These are phyloP conservation scores for Durusdinium trenchii DNA, from an alignment of 73 alveolate species.

Conservation along the genomic window DNA sequence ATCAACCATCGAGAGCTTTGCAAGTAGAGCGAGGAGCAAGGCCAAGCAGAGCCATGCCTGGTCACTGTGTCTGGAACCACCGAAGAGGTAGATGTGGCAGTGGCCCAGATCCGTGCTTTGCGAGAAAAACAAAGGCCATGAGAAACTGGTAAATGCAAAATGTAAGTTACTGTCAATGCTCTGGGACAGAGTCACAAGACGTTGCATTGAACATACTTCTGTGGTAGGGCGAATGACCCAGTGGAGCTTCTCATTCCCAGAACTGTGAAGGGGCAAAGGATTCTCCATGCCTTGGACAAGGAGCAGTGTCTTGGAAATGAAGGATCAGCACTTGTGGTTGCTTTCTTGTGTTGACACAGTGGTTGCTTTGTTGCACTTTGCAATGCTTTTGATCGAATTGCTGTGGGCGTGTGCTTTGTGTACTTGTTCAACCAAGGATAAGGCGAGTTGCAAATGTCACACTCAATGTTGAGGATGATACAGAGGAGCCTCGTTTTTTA, in stretches of 20 bases:
- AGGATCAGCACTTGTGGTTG: neutral
- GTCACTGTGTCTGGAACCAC: conserved; percentile 35
- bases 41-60: conserved; percentile 4
- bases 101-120: conserved; percentile 31
- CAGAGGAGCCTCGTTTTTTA: neutral
- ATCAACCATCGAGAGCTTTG: too few relatives aligned
- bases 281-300: neutral
- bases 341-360: neutral
- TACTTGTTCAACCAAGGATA: neutral
- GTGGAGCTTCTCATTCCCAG: conserved; percentile 54
- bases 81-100: conserved; percentile 38
- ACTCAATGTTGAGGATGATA: neutral
- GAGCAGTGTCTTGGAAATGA: neutral
- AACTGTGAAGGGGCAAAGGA: neutral
- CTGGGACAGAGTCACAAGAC: neutral
- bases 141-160: neutral
- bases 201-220: neutral
- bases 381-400: neutral
- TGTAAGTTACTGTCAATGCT: neutral
- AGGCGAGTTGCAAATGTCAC: neutral
- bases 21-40: neutral
- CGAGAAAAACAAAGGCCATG: neutral
- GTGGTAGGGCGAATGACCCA: neutral
- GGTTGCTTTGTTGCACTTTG: neutral
- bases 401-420: neutral